A percentile compares a stretch with the other conserved stretches of the same genome.
phyloP scores from a whole-genome alignment of 2,329 filamentous ascomycete genomes.

The Nothophoma quercina region DNA sequence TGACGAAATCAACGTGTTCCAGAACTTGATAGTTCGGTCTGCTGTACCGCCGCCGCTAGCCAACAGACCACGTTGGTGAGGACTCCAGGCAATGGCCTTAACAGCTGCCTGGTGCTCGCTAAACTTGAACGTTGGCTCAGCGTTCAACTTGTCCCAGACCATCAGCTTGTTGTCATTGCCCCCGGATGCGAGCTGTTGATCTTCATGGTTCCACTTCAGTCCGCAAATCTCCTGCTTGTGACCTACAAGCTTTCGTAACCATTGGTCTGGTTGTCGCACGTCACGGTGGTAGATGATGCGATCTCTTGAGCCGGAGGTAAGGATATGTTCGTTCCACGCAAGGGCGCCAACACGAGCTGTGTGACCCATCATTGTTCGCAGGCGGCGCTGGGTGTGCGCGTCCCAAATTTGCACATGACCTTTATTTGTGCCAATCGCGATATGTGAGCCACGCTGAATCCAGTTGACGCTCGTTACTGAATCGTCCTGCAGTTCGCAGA shows the following conservation, averaged over 20 bases:
- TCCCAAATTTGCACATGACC: constrained; percentile 98
- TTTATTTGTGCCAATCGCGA: constrained; percentile 93
- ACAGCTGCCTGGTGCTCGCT: constrained; percentile 94
- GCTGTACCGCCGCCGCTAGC: constrained; percentile 95
- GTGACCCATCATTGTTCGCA: constrained; percentile 97
- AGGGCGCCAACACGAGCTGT: constrained; percentile 90
- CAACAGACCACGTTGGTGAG: constrained; percentile 91
- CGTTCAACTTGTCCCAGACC: constrained; percentile 97
- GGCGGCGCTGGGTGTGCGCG: constrained; percentile 80
- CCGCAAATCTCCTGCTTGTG: constrained; percentile 99
- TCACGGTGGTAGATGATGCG: constrained; percentile 94
- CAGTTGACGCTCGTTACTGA: constrained; percentile 96
- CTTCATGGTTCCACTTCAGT: constrained; percentile 95
- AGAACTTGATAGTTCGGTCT: constrained; percentile 96
- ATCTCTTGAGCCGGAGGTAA: constrained; percentile 94
- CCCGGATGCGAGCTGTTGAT: constrained; percentile 91
- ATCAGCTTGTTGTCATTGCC: constrained; percentile 99
- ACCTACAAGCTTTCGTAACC: constrained; percentile 83
- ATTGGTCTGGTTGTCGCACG: constrained; percentile 90
- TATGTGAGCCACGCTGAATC: constrained; percentile 96
- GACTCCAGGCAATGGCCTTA: constrained; percentile 97
- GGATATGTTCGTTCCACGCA: constrained; percentile 97
- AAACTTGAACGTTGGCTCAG: constrained; percentile 91
- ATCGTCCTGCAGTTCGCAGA: constrained; percentile 92
- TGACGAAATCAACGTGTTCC: constrained; percentile 88